Percentiles rank a stretch among this genome's conserved stretches.
Evolutionary conservation across 2,329 filamentous ascomycete genomes (phyloP).

Genomic region (Ambrosiella beaveri): DNA sequence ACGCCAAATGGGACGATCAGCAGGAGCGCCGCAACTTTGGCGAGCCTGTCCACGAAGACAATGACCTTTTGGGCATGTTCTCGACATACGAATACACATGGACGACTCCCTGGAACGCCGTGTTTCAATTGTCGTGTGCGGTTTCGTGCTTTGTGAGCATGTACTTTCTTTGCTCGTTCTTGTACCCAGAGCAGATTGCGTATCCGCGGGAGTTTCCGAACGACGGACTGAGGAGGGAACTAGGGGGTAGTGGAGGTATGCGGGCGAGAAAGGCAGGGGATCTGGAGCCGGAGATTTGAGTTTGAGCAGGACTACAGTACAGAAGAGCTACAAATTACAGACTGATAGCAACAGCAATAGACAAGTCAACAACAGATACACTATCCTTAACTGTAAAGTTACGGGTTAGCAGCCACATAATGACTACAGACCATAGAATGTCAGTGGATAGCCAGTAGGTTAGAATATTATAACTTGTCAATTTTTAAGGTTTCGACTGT

Average conservation of each 20-base stretch:
- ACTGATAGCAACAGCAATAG: not conserved
- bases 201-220: conserved; percentile 51
- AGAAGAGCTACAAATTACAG: not conserved
- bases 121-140: conserved; percentile 52
- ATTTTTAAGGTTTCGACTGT: too few species aligned
- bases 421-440: too few species aligned
- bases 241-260: conserved; percentile 51
- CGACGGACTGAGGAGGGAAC: conserved; percentile 53
- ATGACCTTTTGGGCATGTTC: conserved; percentile 83
- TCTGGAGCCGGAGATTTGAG: conserved; percentile 27
- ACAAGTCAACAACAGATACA: not conserved
- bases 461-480: too few species aligned
- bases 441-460: too few species aligned
- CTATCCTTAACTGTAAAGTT: too few species aligned
- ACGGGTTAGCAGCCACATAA: too few species aligned
- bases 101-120: conserved; percentile 50
- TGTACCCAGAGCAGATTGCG: conserved; percentile 56
- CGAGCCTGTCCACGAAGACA: conserved; percentile 91
- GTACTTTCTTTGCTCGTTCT: conserved; percentile 39
- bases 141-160: conserved; percentile 40
- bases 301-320: not conserved
- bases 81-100: conserved; percentile 81
- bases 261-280: conserved; percentile 45
- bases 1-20: conserved; percentile 91
- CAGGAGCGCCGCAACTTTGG: conserved; percentile 95